These are phyloP conservation scores for Pythium aquatile DNA, from an alignment of 352 stramenopile species.

Conservation along the genomic window DNA sequence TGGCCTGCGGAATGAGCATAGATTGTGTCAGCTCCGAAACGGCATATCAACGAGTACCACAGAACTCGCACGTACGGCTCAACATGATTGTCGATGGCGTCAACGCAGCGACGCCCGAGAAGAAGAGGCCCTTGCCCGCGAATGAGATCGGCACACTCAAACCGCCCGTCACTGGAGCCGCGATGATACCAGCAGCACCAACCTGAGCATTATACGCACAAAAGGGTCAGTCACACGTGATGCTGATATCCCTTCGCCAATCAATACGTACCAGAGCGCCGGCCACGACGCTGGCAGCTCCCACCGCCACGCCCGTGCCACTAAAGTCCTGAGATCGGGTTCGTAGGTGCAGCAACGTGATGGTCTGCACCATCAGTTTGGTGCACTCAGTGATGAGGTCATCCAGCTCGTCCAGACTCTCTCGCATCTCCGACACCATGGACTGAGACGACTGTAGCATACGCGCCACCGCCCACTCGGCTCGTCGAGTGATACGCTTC, in stretches of 20 bases:
- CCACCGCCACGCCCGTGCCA: constrained; percentile 77
- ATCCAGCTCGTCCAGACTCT: constrained; percentile 77
- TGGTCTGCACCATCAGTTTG: constrained; percentile 85
- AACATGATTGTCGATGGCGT: constrained; percentile 87
- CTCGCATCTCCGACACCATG: constrained; percentile 68
- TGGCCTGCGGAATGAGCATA: constrained; percentile 43
- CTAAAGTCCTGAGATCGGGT: constrained; percentile 81
- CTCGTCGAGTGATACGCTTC: constrained; percentile 62
- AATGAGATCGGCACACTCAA: constrained; percentile 83
- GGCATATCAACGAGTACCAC: too few species aligned
- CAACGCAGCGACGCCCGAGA: constrained; percentile 71
- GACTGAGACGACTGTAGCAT: constrained; percentile 71
- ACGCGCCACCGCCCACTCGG: constrained; percentile 70
- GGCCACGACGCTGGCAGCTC: constrained; percentile 76
- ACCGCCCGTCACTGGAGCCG: constrained; percentile 70
- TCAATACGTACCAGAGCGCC: constrained; percentile 56
- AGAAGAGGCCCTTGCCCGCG: constrained; percentile 83
- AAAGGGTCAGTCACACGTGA: background rate
- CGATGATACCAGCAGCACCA: constrained; percentile 67
- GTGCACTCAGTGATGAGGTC: constrained; percentile 78
- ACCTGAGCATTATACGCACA: constrained; percentile 31
- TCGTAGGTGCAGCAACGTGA: constrained; percentile 83
- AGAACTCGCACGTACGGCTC: constrained; percentile 52
- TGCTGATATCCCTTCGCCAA: background rate
- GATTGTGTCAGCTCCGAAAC: too few species aligned